Base-by-base conservation (phyloP, 2,329 filamentous ascomycete genomes). In the Leptoxyphium fumago region DNA sequence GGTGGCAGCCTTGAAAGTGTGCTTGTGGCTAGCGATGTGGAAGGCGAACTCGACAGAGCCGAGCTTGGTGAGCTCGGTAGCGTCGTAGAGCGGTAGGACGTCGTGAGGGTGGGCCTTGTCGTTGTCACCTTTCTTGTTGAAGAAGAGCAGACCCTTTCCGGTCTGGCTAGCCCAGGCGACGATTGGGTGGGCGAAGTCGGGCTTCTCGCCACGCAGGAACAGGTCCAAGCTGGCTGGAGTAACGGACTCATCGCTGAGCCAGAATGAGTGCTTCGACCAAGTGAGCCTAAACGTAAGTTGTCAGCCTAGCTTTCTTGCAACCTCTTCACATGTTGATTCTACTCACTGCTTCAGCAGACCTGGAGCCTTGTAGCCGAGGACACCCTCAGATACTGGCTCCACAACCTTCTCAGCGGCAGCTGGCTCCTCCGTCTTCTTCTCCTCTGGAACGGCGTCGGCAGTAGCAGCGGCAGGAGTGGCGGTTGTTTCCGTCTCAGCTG, bases 141-240 rank as follows among this genome's bases (percentile, higher is more conserved):
- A 84, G 75, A 93, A 94, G 38, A 96, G 73, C 15, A 96, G 82
- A 61, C 91, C 91, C 74, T 94, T 94, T 64, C 89, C 89, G 47
- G 89, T 95, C 73, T 94, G 79, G 55, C 79, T 80, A 50, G 89
- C 86, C 86, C 91, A 95, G 30, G 91, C 83, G 54, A 79, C 82
- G 55, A 82, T 82, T 53, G 84, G 75, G 70, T 93, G 82, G 48
- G 83, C 81, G 52, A 80, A 73, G 43, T 80, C 73, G 45, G 80
- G 73, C 80, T 95, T 95, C 76, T 94, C 87, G 58, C 78, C 80
- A 68, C 87, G 85, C 55, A 93, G 74, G 72, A 89, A 95, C 56
- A 74, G 69, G 54, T 73, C 66, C 45, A 95, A 74, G 61, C 81
- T 74, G 67, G 89, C 82, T 55, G 77, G 68, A 59, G 87, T 77